Evolutionary conservation across 805 yeast genomes (phyloP).

Genomic region (Monosporozyma solicola): DNA sequence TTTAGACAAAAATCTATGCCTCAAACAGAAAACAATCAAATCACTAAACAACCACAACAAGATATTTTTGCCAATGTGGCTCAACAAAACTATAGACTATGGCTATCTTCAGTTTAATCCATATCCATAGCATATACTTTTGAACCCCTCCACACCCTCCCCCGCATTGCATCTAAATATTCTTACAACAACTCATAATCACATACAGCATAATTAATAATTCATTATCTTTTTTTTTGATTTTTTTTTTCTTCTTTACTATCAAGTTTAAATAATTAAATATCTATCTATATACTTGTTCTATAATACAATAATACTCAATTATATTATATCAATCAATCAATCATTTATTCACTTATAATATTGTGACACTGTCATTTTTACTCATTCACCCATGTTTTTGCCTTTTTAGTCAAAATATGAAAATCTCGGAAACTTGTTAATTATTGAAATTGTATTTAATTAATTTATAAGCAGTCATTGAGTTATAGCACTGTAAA

Average conservation of each 20-base stretch:
- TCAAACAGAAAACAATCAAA: not conserved
- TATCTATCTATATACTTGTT: too few species aligned
- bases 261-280: too few species aligned
- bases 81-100: conserved; percentile 23
- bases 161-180: not conserved
- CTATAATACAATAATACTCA: too few species aligned
- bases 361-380: too few species aligned
- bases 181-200: not conserved
- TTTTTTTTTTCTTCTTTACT: not conserved
- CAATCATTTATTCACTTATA: not conserved
- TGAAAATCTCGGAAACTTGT: not conserved
- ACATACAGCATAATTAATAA: not conserved
- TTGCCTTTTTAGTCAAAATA: not conserved
- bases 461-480: not conserved
- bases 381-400: not conserved
- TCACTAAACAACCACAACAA: conserved; percentile 1
- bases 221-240: not conserved
- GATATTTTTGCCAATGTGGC: conserved; percentile 19
- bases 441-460: not conserved
- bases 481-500: not conserved
- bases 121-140: too few species aligned
- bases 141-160: not conserved
- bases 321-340: not conserved
- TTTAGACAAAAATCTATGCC: conserved; percentile 1
- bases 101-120: conserved; percentile 17